Evolutionary conservation across 1,284 basidiomycete genomes (phyloP).

Genomic region (Trichosporon coremiiforme): DNA sequence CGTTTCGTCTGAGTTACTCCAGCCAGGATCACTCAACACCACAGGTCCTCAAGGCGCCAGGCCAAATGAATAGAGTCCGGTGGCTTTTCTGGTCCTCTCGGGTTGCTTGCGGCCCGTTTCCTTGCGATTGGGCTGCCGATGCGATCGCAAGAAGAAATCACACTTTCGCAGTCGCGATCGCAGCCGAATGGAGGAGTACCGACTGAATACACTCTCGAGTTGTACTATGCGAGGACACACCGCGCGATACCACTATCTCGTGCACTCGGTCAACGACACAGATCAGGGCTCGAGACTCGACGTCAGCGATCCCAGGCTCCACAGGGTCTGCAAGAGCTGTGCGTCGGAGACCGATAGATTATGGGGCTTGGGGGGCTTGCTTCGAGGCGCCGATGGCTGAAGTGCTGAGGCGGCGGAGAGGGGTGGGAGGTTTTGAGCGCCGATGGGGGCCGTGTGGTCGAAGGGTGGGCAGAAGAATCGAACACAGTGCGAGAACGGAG

Average conservation of each 20-base stretch:
- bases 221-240: neutral
- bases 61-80: constrained; percentile 6
- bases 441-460: neutral
- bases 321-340: neutral
- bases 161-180: neutral
- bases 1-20: constrained; percentile 1
- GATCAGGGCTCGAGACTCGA: neutral
- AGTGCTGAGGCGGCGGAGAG: neutral
- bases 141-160: neutral
- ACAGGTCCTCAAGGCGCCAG: neutral
- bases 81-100: neutral
- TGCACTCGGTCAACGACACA: neutral
- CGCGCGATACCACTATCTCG: neutral
- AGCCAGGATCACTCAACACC: neutral
- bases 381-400: constrained; percentile 12
- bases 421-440: neutral
- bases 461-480: neutral
- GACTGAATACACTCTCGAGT: neutral
- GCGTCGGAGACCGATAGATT: neutral
- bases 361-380: neutral
- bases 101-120: neutral
- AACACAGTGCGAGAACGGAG: neutral
- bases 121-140: neutral
- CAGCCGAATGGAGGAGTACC: neutral
- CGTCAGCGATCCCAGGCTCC: constrained; percentile 6